Conservation (phyloP, 2,329 filamentous ascomycete genomes). For the Colletotrichum shisoi region DNA sequence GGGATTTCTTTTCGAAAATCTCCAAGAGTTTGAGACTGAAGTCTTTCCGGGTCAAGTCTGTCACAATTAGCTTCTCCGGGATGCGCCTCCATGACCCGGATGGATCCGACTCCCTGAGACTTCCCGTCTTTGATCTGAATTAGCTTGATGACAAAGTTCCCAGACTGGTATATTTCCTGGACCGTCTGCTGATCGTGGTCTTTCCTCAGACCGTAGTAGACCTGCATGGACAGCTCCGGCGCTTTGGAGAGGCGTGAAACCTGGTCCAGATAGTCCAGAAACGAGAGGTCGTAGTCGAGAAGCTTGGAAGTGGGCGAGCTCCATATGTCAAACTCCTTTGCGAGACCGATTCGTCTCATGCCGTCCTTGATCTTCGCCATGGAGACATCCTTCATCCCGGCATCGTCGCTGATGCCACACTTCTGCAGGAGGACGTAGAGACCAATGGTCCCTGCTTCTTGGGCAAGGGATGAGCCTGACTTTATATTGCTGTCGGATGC, state of each 20-base stretch:
- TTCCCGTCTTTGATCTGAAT: slow-evolving; percentile 6
- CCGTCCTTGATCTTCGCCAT: slow-evolving; percentile 10
- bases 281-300: slow-evolving; percentile 5
- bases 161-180: slow-evolving; percentile 15
- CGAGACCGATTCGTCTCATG: neutral
- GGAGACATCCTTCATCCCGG: neutral
- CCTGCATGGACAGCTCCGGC: neutral
- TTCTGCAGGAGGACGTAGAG: slow-evolving; percentile 2
- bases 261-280: neutral
- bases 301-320: neutral
- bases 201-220: slow-evolving; percentile 14
- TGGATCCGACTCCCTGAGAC: neutral
- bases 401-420: neutral
- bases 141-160: slow-evolving; percentile 12
- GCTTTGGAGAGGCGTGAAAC: neutral
- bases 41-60: neutral
- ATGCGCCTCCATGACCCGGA: slow-evolving; percentile 1
- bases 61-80: neutral
- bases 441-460: neutral
- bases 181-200: slow-evolving; percentile 9
- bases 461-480: neutral
- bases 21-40: neutral
- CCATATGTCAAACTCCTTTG: slow-evolving; percentile 23
- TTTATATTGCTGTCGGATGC: neutral
- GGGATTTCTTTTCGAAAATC: neutral